phyloP scores from a whole-genome alignment of 495 filamentous ascomycete genomes.

The Copromyces sp. region DNA sequence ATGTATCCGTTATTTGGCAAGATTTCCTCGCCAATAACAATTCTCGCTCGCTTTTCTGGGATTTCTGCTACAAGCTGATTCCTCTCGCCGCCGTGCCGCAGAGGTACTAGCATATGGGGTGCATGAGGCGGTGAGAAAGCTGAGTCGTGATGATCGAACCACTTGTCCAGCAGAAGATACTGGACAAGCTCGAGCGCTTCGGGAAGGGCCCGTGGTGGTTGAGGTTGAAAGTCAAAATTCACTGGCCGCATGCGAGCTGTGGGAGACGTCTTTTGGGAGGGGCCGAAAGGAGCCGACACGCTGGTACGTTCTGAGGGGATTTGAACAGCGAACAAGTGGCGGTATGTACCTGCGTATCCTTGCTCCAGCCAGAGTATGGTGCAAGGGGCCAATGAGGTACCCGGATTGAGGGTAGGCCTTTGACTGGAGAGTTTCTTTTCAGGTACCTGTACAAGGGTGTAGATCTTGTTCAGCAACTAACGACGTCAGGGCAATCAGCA shows the following conservation, averaged over 20 bases:
- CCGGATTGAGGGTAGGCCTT: neutral
- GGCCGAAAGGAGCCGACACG: conserved; percentile 5
- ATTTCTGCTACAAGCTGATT: neutral
- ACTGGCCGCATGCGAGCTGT: conserved; percentile 5
- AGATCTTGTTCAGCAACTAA: neutral
- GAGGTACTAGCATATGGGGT: conserved; percentile 1
- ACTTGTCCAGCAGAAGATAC: neutral
- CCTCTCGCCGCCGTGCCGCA: conserved; percentile 1
- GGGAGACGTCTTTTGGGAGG: neutral
- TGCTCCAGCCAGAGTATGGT: neutral
- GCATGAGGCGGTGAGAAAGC: conserved; percentile 17
- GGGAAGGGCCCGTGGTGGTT: conserved; percentile 10
- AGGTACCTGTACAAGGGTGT: neutral
- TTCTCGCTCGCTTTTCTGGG: neutral
- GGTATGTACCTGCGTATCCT: neutral
- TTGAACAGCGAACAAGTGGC: neutral
- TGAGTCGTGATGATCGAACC: neutral
- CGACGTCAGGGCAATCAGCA: neutral
- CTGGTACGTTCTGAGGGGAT: neutral
- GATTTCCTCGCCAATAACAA: neutral
- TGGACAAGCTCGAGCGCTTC: conserved; percentile 11
- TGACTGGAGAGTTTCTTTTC: neutral
- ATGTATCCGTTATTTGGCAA: neutral
- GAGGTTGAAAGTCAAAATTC: conserved; percentile 1
- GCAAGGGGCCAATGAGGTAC: neutral